Base-by-base conservation (phyloP, 148 eudicot species). In the Bassia scoparia region DNA sequence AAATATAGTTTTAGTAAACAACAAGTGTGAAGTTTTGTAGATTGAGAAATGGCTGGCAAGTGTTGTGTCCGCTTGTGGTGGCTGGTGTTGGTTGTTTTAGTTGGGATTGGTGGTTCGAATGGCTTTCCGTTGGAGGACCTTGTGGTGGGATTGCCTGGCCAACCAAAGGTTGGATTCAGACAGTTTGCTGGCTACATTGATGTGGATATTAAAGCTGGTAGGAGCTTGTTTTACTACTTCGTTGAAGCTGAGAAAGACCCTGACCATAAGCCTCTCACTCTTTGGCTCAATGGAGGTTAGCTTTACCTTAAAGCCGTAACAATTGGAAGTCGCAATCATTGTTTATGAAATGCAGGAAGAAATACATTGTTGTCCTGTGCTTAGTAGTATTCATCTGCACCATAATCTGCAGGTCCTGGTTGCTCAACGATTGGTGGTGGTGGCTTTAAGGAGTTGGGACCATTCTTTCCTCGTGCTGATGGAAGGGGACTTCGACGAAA, bases 241-340 rank as follows among this genome's bases (percentile, higher is more conserved):
- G 98, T 91, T 82, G 98, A 95, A 73, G 97, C 97, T 52, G 88
- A 84, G 7, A 31, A 65, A 55, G 75, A 89, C 52, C 80, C 97
- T 84, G 76, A 75, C 55, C 77, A 72, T 68, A 91, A 84, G 68
- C 96, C 98, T 34, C 89, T 95, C 46, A 73, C 92, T 71, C 89
- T 91, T 48, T 95, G 98, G 98, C 93, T 95, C 61, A 91, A 94
- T 91, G 98, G 98, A 91, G 98, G 97, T 94, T 3, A 37, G 78
- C 31, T n/a, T n/a, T n/a, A n/a, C n/a, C n/a, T n/a, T n/a, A n/a
- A n/a, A n/a, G n/a, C n/a, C n/a, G n/a, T n/a, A n/a, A n/a, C n/a
- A n/a, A n/a, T n/a, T n/a, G n/a, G n/a, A n/a, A n/a, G n/a, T n/a
- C n/a, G n/a, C n/a, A n/a, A 58, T 5, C 21, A 49, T 49, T 49